Conservation (phyloP, 129 eudicot species). For the Sambucus nigra region DNA sequence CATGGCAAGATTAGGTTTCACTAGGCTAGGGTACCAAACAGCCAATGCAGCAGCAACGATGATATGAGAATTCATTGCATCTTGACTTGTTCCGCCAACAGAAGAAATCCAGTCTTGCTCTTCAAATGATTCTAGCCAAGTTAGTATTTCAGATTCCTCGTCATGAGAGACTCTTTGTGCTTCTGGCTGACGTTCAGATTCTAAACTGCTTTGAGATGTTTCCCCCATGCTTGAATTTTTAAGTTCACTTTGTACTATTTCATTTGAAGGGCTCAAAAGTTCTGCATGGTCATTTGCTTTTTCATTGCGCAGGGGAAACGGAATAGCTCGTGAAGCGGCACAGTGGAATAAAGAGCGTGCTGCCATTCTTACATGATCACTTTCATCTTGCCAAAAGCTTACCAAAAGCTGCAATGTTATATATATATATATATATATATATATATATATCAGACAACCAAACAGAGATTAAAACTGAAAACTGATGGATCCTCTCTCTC, state of each 20-base stretch:
- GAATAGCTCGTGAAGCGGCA: constrained; percentile 95
- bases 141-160: constrained; percentile 51
- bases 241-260: constrained; percentile 15
- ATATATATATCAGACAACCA: no score
- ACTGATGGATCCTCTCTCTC: constrained; percentile 4
- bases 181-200: constrained; percentile 13
- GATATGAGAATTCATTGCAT: constrained; percentile 89
- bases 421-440: no score
- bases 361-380: constrained; percentile 92
- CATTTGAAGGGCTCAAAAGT: constrained; percentile 13
- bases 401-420: constrained; percentile 56
- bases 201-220: constrained; percentile 3
- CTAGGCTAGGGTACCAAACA: constrained; percentile 98
- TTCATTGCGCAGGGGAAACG: constrained; percentile 46
- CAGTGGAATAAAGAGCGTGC: constrained; percentile 96
- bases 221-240: constrained; percentile 11
- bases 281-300: constrained; percentile 26
- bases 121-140: constrained; percentile 95
- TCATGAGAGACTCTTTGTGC: constrained; percentile 16
- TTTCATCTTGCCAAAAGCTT: constrained; percentile 93
- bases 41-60: constrained; percentile 91
- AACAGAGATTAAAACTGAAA: not conserved
- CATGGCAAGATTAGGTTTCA: constrained; percentile 59
- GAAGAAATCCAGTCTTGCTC: constrained; percentile 92
- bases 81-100: constrained; percentile 92